These are phyloP conservation scores for Botrytis hyacinthi DNA, from an alignment of 2,329 filamentous ascomycete species.

Conservation along the genomic window DNA sequence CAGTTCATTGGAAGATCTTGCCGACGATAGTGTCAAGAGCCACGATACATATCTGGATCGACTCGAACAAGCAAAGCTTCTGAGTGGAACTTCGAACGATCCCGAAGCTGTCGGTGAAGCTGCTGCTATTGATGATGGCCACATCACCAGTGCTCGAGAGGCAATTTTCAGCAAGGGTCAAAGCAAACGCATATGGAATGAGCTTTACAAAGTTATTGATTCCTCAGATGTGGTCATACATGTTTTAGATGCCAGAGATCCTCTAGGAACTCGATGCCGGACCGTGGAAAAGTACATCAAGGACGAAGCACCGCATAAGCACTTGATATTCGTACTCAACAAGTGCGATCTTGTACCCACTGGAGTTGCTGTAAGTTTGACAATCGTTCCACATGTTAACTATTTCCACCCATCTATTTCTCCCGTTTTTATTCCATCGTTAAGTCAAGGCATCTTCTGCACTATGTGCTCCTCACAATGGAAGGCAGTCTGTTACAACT, in stretches of 20 bases:
- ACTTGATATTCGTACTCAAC: constrained; percentile 85
- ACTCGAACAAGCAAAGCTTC: constrained; percentile 71
- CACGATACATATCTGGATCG: constrained; percentile 80
- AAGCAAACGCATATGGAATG: constrained; percentile 95
- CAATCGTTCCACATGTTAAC: not conserved
- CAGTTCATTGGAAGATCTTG: constrained; percentile 77
- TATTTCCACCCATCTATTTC: constrained; percentile 20
- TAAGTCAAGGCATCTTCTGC: constrained; percentile 85
- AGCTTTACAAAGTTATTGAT: constrained; percentile 92
- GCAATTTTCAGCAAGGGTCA: constrained; percentile 94
- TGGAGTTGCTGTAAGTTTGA: constrained; percentile 82
- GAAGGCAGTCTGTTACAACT: constrained; percentile 95
- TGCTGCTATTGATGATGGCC: constrained; percentile 43
- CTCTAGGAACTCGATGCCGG: constrained; percentile 82
- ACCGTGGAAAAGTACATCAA: constrained; percentile 91
- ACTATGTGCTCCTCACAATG: constrained; percentile 61
- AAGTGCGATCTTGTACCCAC: constrained; percentile 94
- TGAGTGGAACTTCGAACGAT: constrained; percentile 66
- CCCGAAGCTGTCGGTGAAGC: constrained; percentile 49
- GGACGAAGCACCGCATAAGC: constrained; percentile 94
- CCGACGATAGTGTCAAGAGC: constrained; percentile 73
- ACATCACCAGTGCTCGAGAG: constrained; percentile 66
- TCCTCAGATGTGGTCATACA: constrained; percentile 96
- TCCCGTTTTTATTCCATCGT: constrained; percentile 49
- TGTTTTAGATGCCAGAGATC: constrained; percentile 85